A percentile compares a stretch with the other conserved stretches of the same genome.
phyloP scores from a whole-genome alignment of 2,329 filamentous ascomycete genomes.

The Colletotrichum shisoi region DNA sequence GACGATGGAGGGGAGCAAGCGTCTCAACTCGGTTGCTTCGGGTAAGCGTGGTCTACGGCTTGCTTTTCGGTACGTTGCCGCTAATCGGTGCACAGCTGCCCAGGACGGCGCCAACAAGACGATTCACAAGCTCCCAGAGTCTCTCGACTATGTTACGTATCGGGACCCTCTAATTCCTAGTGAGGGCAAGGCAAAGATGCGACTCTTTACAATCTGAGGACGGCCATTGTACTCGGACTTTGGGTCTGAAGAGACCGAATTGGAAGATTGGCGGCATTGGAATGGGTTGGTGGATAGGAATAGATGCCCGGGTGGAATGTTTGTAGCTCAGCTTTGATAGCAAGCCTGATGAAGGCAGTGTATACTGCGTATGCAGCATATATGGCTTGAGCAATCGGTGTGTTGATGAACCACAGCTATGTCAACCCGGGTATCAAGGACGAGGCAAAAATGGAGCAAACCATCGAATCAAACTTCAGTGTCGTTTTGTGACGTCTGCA shows the following conservation, averaged over 20 bases:
- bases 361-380: not conserved
- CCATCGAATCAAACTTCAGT: not conserved
- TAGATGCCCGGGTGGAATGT: too few relatives aligned
- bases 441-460: not conserved
- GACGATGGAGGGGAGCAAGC: constrained; percentile 14
- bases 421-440: not conserved
- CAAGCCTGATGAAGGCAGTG: not conserved
- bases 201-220: constrained; percentile 30
- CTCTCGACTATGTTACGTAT: constrained; percentile 22
- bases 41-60: not conserved
- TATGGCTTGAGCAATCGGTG: not conserved
- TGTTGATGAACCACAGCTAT: not conserved
- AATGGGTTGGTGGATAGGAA: not conserved
- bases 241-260: not conserved
- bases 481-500: not conserved
- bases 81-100: not conserved
- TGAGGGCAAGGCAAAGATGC: not conserved
- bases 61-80: not conserved
- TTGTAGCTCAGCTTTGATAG: not conserved
- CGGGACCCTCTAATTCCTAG: constrained; percentile 25
- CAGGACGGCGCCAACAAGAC: constrained; percentile 16
- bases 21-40: constrained; percentile 8
- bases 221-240: too few relatives aligned
- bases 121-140: constrained; percentile 9
- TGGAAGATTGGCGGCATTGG: not conserved